Evolutionary conservation across 2,329 filamentous ascomycete species (phyloP).

Genomic region (Sphaerulina musiva): DNA sequence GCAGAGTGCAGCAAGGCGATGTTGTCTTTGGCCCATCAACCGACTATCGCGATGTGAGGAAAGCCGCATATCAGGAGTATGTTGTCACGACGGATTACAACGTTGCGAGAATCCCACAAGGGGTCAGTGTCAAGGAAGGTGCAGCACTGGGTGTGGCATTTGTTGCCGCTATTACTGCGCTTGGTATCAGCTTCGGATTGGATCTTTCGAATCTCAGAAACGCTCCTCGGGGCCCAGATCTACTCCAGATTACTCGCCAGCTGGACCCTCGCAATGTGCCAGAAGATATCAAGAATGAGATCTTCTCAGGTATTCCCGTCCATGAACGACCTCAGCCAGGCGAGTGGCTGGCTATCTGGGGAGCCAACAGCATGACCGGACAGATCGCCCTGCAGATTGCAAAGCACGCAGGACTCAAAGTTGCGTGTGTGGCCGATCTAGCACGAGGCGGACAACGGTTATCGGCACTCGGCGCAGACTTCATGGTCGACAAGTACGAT

Average conservation of each 20-base stretch:
- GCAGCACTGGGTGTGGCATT: constrained; percentile 65
- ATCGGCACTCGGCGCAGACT: constrained; percentile 50
- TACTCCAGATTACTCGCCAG: constrained; percentile 47
- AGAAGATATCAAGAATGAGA: constrained; percentile 57
- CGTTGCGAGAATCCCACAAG: constrained; percentile 54
- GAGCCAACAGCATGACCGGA: constrained; percentile 66
- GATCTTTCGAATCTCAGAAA: constrained; percentile 48
- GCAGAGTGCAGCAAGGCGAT: constrained; percentile 53
- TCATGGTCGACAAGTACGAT: constrained; percentile 64
- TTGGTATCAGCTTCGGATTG: constrained; percentile 64
- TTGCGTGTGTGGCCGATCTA: constrained; percentile 60
- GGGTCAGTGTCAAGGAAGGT: constrained; percentile 49
- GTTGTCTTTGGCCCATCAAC: constrained; percentile 61
- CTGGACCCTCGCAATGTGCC: constrained; percentile 49
- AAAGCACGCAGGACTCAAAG: constrained; percentile 57
- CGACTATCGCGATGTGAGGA: constrained; percentile 65
- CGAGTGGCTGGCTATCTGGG: constrained; percentile 70
- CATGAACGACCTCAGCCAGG: constrained; percentile 52
- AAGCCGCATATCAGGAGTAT: constrained; percentile 66
- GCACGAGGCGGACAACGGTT: constrained; percentile 59
- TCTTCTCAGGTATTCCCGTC: constrained; percentile 49
- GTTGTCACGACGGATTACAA: constrained; percentile 60
- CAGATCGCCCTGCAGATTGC: constrained; percentile 62
- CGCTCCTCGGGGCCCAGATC: constrained; percentile 50
- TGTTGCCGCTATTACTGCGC: constrained; percentile 59